phyloP scores from a whole-genome alignment of 2,329 filamentous ascomycete species.

The Talaromyces pinophilus region DNA sequence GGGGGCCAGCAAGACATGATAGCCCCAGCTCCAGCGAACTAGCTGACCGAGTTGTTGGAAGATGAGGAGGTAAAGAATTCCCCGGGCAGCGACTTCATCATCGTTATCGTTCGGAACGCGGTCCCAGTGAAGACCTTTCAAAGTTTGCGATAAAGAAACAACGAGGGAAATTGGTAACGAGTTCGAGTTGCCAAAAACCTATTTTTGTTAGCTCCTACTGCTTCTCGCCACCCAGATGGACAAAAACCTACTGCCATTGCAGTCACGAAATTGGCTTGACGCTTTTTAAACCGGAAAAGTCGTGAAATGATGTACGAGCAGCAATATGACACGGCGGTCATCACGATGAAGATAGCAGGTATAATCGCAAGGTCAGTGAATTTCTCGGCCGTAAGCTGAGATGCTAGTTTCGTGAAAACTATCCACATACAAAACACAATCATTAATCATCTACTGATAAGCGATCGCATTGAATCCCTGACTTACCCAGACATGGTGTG shows the following conservation, averaged over 20 bases:
- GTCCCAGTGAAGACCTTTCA: slow-evolving; percentile 92
- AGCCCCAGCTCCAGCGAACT: slow-evolving; percentile 97
- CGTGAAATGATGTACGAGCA: slow-evolving; percentile 71
- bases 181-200: slow-evolving; percentile 97
- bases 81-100: slow-evolving; percentile 87
- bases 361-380: slow-evolving; percentile 89
- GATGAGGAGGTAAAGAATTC: slow-evolving; percentile 92
- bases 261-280: slow-evolving; percentile 89
- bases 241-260: slow-evolving; percentile 74
- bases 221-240: background rate
- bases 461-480: background rate
- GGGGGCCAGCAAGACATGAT: slow-evolving; percentile 88
- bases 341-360: slow-evolving; percentile 86
- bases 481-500: slow-evolving; percentile 89
- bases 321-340: slow-evolving; percentile 81
- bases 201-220: background rate
- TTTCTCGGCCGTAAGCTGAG: slow-evolving; percentile 88
- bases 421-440: background rate
- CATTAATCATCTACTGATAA: background rate
- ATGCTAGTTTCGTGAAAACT: slow-evolving; percentile 97
- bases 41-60: slow-evolving; percentile 97
- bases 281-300: slow-evolving; percentile 77
- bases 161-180: slow-evolving; percentile 96
- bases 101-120: slow-evolving; percentile 89
- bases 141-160: slow-evolving; percentile 86